These are phyloP conservation scores for Alternaria hordeiaustralica DNA, from an alignment of 2,329 filamentous ascomycete species.

Conservation along the genomic window DNA sequence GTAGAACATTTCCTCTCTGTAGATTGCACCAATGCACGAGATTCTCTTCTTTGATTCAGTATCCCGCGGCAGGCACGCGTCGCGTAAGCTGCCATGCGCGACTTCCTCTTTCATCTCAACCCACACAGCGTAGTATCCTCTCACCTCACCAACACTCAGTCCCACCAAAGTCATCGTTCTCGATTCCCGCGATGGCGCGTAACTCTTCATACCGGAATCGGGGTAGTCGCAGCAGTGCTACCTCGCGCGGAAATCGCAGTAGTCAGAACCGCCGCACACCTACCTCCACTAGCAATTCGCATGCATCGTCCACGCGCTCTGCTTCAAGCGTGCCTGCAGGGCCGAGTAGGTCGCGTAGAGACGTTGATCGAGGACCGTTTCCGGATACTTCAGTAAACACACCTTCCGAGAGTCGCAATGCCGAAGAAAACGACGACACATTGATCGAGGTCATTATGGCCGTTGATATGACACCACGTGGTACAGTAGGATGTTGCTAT, in stretches of 20 bases:
- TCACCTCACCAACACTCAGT: background rate
- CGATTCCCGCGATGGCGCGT: slow-evolving; percentile 17
- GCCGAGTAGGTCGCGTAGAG: background rate
- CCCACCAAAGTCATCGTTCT: background rate
- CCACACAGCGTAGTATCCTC: background rate
- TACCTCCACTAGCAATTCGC: slow-evolving; percentile 8
- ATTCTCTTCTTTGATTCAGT: slow-evolving; percentile 6
- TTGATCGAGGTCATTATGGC: slow-evolving; percentile 79
- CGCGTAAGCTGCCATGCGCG: slow-evolving; percentile 7
- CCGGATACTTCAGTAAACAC: background rate
- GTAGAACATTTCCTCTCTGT: slow-evolving; percentile 11
- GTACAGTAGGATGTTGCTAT: slow-evolving; percentile 81
- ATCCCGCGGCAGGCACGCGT: slow-evolving; percentile 22
- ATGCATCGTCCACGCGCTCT: slow-evolving; percentile 15
- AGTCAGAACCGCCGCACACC: slow-evolving; percentile 10
- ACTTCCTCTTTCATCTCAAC: slow-evolving; percentile 20
- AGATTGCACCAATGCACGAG: slow-evolving; percentile 11
- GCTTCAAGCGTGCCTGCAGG: slow-evolving; percentile 10
- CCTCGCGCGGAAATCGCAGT: slow-evolving; percentile 11
- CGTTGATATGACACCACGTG: slow-evolving; percentile 73
- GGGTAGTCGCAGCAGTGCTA: slow-evolving; percentile 15
- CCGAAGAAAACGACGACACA: slow-evolving; percentile 58
- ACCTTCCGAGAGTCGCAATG: slow-evolving; percentile 4
- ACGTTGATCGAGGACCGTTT: background rate
- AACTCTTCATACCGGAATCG: slow-evolving; percentile 13